Conservation (phyloP, 75 land plant genomes). For the Cunninghamia lanceolata region DNA sequence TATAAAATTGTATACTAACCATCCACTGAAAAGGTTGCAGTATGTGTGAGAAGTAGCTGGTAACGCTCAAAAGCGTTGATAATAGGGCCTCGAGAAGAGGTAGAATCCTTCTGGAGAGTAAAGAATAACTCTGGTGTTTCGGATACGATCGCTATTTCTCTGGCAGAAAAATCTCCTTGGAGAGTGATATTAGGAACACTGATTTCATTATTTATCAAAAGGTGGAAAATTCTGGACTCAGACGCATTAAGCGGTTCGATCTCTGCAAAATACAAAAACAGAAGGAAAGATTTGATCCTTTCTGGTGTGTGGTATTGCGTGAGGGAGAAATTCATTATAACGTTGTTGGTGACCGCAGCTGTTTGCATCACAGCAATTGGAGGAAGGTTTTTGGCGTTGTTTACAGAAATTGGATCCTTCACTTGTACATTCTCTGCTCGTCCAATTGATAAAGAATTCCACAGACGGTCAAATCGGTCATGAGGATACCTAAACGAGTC, state of each 20-base stretch:
- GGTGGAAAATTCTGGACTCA: neutral
- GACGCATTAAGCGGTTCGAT: neutral
- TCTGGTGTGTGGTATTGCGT: neutral
- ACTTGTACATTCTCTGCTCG: neutral
- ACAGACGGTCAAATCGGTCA: neutral
- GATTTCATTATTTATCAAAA: neutral
- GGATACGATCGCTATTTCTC: neutral
- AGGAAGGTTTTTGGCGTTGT: neutral
- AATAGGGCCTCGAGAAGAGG: neutral
- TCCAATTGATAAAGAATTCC: neutral
- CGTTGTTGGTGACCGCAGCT: neutral
- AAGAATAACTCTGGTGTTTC: neutral
- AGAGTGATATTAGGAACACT: too few species aligned
- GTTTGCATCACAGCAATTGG: neutral
- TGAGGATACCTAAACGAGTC: neutral
- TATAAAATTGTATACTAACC: neutral
- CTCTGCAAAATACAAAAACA: neutral
- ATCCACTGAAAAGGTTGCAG: neutral
- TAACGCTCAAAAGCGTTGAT: neutral
- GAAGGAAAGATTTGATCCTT: neutral
- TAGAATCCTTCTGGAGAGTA: neutral
- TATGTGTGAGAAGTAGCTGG: neutral
- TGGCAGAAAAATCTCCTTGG: neutral
- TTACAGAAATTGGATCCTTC: neutral
- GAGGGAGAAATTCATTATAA: neutral